Evolutionary conservation across 2,329 filamentous ascomycete genomes (phyloP).

Genomic region (Pyrenophora seminiperda): DNA sequence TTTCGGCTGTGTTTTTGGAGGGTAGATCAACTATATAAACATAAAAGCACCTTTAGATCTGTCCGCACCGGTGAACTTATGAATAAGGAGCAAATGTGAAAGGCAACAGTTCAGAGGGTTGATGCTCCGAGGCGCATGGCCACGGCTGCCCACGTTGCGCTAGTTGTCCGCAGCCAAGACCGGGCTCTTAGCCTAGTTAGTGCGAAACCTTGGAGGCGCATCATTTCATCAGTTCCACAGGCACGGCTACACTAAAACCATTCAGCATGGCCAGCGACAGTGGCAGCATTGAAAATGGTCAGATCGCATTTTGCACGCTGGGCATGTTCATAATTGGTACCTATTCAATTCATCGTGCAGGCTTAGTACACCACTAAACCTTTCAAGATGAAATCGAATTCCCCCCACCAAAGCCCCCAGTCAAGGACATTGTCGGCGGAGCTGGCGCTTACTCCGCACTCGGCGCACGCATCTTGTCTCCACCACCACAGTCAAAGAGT

Average conservation of each 20-base stretch:
- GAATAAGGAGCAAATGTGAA: conserved; percentile 4
- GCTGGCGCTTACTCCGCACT: conserved; percentile 86
- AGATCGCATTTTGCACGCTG: conserved; percentile 63
- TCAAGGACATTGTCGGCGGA: conserved; percentile 81
- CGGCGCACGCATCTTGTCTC: conserved; percentile 86
- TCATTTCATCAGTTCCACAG: background rate
- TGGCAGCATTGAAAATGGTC: conserved; percentile 8
- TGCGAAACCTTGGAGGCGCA: too few species aligned
- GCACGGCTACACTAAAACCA: background rate
- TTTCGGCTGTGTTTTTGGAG: background rate
- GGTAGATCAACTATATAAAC: background rate
- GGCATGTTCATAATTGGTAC: conserved; percentile 69
- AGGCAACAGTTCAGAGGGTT: conserved; percentile 7
- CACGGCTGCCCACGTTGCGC: conserved; percentile 20
- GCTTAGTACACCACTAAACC: conserved; percentile 3
- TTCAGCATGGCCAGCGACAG: conserved; percentile 14
- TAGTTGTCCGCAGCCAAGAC: conserved; percentile 24
- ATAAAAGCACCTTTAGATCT: background rate
- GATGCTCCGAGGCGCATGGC: conserved; percentile 10
- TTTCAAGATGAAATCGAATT: conserved; percentile 87
- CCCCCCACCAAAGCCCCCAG: conserved; percentile 68
- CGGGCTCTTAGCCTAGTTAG: background rate
- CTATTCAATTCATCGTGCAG: conserved; percentile 19
- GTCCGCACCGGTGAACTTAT: background rate
- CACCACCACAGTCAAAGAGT: conserved; percentile 64